phyloP scores from a whole-genome alignment of 2,329 filamentous ascomycete genomes.

The Phialophora chinensis region DNA sequence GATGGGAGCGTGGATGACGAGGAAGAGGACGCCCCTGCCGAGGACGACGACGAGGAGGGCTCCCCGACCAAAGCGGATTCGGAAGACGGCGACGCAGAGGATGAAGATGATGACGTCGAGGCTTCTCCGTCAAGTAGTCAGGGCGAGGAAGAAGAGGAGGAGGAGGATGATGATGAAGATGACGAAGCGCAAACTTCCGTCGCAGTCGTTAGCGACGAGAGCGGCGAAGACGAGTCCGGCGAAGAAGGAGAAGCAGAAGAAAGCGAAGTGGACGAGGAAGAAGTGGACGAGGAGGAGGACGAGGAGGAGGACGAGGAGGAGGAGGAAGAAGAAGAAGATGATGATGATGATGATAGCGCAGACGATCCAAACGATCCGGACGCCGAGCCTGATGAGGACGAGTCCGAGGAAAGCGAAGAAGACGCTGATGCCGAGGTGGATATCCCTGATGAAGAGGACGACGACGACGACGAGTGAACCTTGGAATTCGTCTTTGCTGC shows the following conservation, averaged over 20 bases:
- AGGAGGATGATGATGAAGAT: background rate
- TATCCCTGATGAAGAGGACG: slow-evolving; percentile 18
- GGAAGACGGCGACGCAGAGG: slow-evolving; percentile 23
- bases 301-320: slow-evolving; percentile 21
- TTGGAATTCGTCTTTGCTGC: background rate
- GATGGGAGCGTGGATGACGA: slow-evolving; percentile 19
- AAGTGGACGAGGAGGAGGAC: slow-evolving; percentile 7
- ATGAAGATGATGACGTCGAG: slow-evolving; percentile 29
- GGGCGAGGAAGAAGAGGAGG: background rate
- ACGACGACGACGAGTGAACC: slow-evolving; percentile 13
- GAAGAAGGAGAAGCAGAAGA: slow-evolving; percentile 18
- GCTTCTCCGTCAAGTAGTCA: slow-evolving; percentile 4
- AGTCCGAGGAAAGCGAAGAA: slow-evolving; percentile 22
- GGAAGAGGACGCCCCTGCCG: slow-evolving; percentile 8
- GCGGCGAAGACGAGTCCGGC: slow-evolving; percentile 25
- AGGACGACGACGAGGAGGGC: slow-evolving; percentile 18
- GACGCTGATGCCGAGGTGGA: slow-evolving; percentile 29
- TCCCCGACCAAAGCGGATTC: slow-evolving; percentile 29
- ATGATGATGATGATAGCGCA: slow-evolving; percentile 21
- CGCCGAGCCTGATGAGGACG: slow-evolving; percentile 26
- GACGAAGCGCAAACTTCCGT: slow-evolving; percentile 1
- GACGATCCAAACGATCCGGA: slow-evolving; percentile 28
- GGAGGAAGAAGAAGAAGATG: slow-evolving; percentile 19
- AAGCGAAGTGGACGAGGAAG: slow-evolving; percentile 8
- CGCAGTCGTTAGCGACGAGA: slow-evolving; percentile 17